Conservation (phyloP, 495 filamentous ascomycete genomes). For the Xylaria nigripes region DNA sequence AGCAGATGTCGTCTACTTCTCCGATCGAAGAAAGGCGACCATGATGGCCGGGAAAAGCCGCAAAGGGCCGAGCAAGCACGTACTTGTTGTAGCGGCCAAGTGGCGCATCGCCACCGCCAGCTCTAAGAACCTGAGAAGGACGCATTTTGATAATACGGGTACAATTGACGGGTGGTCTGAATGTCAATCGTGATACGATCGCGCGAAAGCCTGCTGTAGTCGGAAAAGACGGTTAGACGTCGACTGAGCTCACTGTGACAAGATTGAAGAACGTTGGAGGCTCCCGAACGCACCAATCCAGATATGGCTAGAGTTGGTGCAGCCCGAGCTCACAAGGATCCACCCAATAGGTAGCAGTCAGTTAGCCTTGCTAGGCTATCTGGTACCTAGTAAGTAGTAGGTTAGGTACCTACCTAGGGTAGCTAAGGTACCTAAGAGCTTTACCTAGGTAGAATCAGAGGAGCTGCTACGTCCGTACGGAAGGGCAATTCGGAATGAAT, state of each 20-base stretch:
- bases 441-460: too few species aligned
- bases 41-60: slow-evolving; percentile 14
- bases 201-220: slow-evolving; percentile 3
- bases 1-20: slow-evolving; percentile 12
- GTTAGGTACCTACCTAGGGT: too few species aligned
- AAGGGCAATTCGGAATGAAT: too few species aligned
- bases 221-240: slow-evolving; percentile 19
- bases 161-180: slow-evolving; percentile 18
- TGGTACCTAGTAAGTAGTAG: too few species aligned
- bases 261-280: slow-evolving; percentile 19
- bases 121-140: slow-evolving; percentile 40
- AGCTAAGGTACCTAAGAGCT: too few species aligned
- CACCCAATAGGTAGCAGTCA: not conserved
- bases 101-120: slow-evolving; percentile 49
- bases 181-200: slow-evolving; percentile 24
- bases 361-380: not conserved
- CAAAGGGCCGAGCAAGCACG: slow-evolving; percentile 36
- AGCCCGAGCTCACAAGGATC: not conserved
- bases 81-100: slow-evolving; percentile 63
- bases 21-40: not conserved
- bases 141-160: slow-evolving; percentile 50
- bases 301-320: not conserved
- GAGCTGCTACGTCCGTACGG: too few species aligned
- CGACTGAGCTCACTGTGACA: slow-evolving; percentile 18
- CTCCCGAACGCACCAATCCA: not conserved